These are phyloP conservation scores for Aaosphaeria arxii DNA, from an alignment of 2,329 filamentous ascomycete species.

Conservation along the genomic window DNA sequence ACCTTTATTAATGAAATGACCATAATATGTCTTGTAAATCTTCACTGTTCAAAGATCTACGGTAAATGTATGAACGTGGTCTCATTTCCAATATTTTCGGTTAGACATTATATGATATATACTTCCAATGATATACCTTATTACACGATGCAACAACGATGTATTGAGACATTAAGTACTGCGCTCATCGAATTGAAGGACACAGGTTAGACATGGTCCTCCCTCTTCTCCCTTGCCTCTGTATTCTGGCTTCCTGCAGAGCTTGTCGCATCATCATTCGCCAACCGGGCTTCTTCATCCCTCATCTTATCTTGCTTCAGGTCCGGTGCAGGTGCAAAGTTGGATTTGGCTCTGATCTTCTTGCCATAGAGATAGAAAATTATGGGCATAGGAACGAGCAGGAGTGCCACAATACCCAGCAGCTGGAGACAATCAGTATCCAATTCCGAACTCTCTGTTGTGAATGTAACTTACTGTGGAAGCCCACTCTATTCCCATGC, in stretches of 20 bases:
- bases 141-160: too few relatives aligned
- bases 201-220: neutral
- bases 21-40: too few relatives aligned
- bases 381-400: conserved; percentile 44
- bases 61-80: too few relatives aligned
- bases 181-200: too few relatives aligned
- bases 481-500: conserved; percentile 51
- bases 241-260: neutral
- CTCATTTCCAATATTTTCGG: too few relatives aligned
- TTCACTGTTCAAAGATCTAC: too few relatives aligned
- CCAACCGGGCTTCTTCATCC: conserved; percentile 29
- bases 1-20: too few relatives aligned
- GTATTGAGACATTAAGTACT: too few relatives aligned
- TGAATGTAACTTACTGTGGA: conserved; percentile 21
- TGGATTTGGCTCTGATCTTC: conserved; percentile 41
- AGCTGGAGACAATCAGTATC: conserved; percentile 13
- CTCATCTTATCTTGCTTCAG: conserved; percentile 33
- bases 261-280: neutral
- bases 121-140: too few relatives aligned
- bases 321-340: conserved; percentile 43
- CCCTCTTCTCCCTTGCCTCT: neutral
- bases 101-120: too few relatives aligned
- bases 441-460: neutral
- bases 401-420: conserved; percentile 42
- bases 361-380: conserved; percentile 45